A percentile compares a stretch with the other conserved stretches of the same genome.
Evolutionary conservation across 208 protist species (phyloP).

Genomic region (Trichomonas vaginalis): DNA sequence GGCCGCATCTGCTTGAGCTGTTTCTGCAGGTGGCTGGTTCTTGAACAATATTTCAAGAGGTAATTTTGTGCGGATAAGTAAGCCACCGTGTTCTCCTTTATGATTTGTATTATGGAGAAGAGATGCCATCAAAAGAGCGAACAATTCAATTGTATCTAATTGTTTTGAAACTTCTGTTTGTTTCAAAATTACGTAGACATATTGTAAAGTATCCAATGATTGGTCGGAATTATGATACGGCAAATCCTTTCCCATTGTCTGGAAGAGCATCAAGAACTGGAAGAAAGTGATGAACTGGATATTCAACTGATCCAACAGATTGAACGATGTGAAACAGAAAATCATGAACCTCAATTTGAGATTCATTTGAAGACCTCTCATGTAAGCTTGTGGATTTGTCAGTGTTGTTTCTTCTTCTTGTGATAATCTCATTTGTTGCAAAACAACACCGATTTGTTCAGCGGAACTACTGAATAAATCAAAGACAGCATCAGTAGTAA

Average conservation of each 20-base stretch:
- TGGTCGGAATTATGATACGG: background rate
- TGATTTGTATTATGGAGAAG: background rate
- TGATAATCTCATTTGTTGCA: background rate
- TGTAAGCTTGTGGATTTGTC: background rate
- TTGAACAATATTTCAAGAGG: conserved; percentile 5
- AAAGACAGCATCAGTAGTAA: background rate
- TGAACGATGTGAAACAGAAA: background rate
- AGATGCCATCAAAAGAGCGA: background rate
- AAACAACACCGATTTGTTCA: background rate
- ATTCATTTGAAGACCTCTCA: background rate
- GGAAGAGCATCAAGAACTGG: background rate
- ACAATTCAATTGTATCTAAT: background rate
- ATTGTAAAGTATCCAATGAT: background rate
- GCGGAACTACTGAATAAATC: background rate
- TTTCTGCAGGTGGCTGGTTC: background rate
- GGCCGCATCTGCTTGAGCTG: background rate
- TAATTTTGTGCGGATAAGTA: background rate
- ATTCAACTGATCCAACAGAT: background rate
- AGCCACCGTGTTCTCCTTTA: background rate
- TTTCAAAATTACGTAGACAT: background rate
- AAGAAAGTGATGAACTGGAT: background rate
- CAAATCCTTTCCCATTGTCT: background rate
- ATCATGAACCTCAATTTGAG: background rate
- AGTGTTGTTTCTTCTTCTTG: background rate
- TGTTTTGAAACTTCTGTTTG: background rate